Evolutionary conservation across 257 asterid genomes (phyloP).

Genomic region (Asclepias syriaca): DNA sequence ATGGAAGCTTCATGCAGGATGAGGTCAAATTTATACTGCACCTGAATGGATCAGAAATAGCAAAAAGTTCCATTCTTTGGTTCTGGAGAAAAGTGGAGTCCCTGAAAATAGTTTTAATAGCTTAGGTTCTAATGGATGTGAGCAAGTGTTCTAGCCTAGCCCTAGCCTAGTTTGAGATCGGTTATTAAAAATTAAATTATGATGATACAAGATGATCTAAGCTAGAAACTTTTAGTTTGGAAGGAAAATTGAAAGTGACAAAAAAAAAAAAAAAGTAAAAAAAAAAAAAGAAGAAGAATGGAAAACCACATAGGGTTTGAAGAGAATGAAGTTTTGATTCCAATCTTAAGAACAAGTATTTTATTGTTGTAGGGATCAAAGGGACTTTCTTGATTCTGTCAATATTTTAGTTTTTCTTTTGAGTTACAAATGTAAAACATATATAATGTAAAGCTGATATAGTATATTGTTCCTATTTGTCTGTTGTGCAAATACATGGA

Average conservation of each 20-base stretch:
- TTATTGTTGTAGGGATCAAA: not conserved
- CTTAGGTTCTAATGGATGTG: not conserved
- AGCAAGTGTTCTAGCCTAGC: no score
- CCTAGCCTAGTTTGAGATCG: not conserved
- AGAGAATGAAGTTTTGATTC: not conserved
- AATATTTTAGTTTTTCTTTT: not conserved
- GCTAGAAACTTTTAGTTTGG: not conserved
- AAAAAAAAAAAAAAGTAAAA: not conserved
- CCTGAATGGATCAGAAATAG: not conserved
- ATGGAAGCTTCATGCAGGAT: not conserved
- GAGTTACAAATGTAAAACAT: not conserved
- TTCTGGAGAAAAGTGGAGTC: not conserved
- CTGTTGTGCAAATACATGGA: not conserved
- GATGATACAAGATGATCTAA: not conserved
- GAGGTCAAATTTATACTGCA: not conserved
- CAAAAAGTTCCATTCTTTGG: not conserved
- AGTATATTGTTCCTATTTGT: not conserved
- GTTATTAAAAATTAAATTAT: not conserved
- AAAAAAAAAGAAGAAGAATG: not conserved
- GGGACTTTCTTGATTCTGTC: not conserved
- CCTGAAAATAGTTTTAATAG: not conserved
- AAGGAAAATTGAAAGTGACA: not conserved
- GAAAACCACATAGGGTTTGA: not conserved
- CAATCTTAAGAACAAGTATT: not conserved
- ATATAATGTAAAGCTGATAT: not conserved